These are phyloP conservation scores for Salicornia ramosissima DNA, from an alignment of 148 eudicot genomes.

Conservation along the genomic window DNA sequence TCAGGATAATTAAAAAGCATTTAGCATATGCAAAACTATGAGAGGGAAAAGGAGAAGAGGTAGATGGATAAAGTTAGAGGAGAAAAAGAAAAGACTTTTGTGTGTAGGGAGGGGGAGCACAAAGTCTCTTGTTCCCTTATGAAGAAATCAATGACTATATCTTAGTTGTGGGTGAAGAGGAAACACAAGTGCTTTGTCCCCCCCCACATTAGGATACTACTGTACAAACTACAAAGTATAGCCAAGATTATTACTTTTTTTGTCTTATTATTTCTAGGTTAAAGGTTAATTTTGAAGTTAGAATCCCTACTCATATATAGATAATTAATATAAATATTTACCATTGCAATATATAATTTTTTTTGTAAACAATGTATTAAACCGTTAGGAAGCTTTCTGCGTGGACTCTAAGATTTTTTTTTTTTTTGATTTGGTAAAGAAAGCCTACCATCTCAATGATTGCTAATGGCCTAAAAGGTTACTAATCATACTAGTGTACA, in stretches of 20 bases:
- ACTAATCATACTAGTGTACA: no score
- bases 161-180: slow-evolving; percentile 23
- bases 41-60: background rate
- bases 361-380: no score
- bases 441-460: no score
- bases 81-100: slow-evolving; percentile 14
- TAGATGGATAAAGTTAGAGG: background rate
- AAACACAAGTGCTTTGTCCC: slow-evolving; percentile 15
- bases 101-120: slow-evolving; percentile 25
- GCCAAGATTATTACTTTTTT: slow-evolving; percentile 3
- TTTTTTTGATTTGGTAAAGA: no score
- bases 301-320: background rate
- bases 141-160: slow-evolving; percentile 21
- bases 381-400: no score
- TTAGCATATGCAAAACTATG: slow-evolving; percentile 10
- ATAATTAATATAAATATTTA: no score
- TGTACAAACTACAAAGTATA: slow-evolving; percentile 1
- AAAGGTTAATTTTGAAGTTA: background rate
- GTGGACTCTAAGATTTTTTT: no score
- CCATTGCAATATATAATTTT: no score
- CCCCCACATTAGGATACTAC: slow-evolving; percentile 12
- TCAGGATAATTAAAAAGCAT: slow-evolving; percentile 13
- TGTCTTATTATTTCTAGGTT: no score
- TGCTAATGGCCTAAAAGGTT: no score
- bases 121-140: slow-evolving; percentile 15